Evolutionary conservation across 176 grass and related monocot genomes (phyloP), one percentile per base, ranked within the genome.

Genomic region (Musa schizocarpa): DNA sequence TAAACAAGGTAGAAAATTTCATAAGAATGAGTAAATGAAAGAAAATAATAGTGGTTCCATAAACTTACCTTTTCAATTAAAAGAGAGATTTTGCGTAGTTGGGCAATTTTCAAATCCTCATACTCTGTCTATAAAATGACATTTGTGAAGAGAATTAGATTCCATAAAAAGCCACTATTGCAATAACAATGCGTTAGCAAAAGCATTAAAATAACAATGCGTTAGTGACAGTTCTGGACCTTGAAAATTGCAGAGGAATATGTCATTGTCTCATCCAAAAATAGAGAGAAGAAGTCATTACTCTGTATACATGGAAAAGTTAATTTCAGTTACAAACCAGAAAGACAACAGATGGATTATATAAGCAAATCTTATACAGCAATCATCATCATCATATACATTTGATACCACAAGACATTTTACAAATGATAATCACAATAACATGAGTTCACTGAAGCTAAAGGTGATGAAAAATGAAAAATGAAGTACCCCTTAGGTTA

Each of bases 191-290:
- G 10, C 20, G 19, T 6, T 20, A 22, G 1, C 16, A 27, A 74
- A 56, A 74, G 2, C 13, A 74, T 26, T 7, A 14, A 8, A 26
- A 27, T 12, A 74, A 67, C 72, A 79, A 54, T n/a, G n/a, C n/a
- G n/a, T n/a, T 13, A 23, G 49, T 76, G 14, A 73, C 16, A 4
- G 17, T 74, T 77, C 51, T 16, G 43, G 51, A 92, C 89, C 87
- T 92, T 89, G 65, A 92, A 96, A 74, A 86, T 52, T 26, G 85
- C 93, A 72, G 78, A 90, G 49, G 93, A 96, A 62, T 96, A 96
- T 2, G 89, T 92, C 93, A 96, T 96, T 0, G 93, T 81, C 72
- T 87, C 81, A 82, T 96, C 93, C 82, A 96, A 82, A 63, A 96
- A 96, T 74, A 86, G 75, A 1, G 85, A 87, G 83, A 96, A 96